Percentiles rank a stretch among this genome's conserved stretches.
Conservation (phyloP, 2,329 filamentous ascomycete species). For the Aspergillus proliferans region DNA sequence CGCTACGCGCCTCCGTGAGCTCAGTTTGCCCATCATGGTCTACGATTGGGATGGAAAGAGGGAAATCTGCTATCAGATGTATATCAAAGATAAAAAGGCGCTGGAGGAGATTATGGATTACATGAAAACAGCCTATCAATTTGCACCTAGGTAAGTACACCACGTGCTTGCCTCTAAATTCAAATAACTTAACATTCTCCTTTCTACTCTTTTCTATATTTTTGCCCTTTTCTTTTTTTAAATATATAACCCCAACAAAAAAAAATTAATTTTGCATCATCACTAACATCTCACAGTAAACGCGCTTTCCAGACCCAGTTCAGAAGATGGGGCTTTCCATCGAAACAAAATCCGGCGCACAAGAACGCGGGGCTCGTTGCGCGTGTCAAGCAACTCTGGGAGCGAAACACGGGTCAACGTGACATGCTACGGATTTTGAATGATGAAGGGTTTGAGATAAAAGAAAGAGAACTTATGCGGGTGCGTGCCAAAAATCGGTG, state of each 20-base stretch:
- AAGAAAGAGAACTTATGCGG: slow-evolving; percentile 63
- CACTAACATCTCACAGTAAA: slow-evolving; percentile 45
- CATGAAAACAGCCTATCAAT: slow-evolving; percentile 59
- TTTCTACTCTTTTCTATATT: no score
- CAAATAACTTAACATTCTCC: no score
- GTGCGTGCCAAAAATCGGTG: slow-evolving; percentile 64
- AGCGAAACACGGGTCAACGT: slow-evolving; percentile 62
- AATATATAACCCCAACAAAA: no score
- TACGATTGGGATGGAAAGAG: slow-evolving; percentile 65
- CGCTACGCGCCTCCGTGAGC: slow-evolving; percentile 10
- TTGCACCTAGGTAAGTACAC: slow-evolving; percentile 60
- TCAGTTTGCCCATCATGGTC: slow-evolving; percentile 32
- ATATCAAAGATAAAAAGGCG: slow-evolving; percentile 67
- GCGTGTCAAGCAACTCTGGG: slow-evolving; percentile 71
- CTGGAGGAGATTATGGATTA: slow-evolving; percentile 69
- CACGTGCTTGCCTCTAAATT: background rate
- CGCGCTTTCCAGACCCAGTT: slow-evolving; percentile 71
- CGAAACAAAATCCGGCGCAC: slow-evolving; percentile 65
- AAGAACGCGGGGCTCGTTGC: slow-evolving; percentile 62
- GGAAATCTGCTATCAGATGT: slow-evolving; percentile 62
- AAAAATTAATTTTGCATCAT: background rate
- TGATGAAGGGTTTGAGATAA: slow-evolving; percentile 67
- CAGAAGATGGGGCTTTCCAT: slow-evolving; percentile 71
- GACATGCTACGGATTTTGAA: slow-evolving; percentile 68
- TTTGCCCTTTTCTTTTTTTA: no score